phyloP scores from a whole-genome alignment of 805 yeast genomes.

The Ogataea zsoltii region DNA sequence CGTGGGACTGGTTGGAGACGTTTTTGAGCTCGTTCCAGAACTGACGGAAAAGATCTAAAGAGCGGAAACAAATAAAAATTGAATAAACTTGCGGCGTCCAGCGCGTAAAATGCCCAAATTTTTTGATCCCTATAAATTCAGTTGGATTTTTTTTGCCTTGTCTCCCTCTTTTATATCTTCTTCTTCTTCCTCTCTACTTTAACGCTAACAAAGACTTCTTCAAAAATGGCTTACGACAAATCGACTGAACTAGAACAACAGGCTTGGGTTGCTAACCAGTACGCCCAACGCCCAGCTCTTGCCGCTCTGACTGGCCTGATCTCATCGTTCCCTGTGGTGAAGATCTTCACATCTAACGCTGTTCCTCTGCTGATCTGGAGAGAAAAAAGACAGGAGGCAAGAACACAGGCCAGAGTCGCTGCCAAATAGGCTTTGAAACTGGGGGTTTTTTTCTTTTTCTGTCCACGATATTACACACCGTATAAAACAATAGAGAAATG shows the following conservation, averaged over 20 bases:
- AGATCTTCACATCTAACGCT: constrained; percentile 60
- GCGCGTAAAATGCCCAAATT: constrained; percentile 1
- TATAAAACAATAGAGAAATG: constrained; percentile 2
- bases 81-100: not conserved
- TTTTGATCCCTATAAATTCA: not conserved
- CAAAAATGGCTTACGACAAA: constrained; percentile 28
- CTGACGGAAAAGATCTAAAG: constrained; percentile 66
- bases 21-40: constrained; percentile 87
- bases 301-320: constrained; percentile 59
- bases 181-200: not conserved
- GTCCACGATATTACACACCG: constrained; percentile 1
- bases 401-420: constrained; percentile 19
- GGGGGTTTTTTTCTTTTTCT: constrained; percentile 5
- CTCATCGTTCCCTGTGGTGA: constrained; percentile 58
- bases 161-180: not conserved
- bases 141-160: not conserved
- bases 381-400: constrained; percentile 37
- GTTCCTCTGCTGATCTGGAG: constrained; percentile 56
- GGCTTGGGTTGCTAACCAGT: constrained; percentile 48
- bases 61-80: not conserved
- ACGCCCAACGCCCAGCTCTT: constrained; percentile 54
- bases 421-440: constrained; percentile 2
- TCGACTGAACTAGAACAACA: constrained; percentile 43
- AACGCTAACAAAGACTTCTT: not conserved
- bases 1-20: constrained; percentile 84